Evolutionary conservation across 306 rosid genomes (phyloP).

Genomic region (Leucaena leucocephala): DNA sequence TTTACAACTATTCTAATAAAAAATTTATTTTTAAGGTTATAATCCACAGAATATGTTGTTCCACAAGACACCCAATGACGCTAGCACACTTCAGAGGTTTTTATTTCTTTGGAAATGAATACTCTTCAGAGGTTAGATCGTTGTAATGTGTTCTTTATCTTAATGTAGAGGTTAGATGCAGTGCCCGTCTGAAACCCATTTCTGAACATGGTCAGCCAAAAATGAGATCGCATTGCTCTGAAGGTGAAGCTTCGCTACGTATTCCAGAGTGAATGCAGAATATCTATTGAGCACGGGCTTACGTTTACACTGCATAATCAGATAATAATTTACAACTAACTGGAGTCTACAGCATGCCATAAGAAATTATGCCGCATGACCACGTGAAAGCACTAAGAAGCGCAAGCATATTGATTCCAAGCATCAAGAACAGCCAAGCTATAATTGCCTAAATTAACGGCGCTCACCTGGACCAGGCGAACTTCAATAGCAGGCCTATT

Average conservation of each 20-base stretch:
- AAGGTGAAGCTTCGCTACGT: background rate
- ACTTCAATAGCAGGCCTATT: too few relatives aligned
- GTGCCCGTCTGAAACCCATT: slow-evolving; percentile 22
- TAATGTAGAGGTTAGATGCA: background rate
- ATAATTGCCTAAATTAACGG: background rate
- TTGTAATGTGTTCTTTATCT: background rate
- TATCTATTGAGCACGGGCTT: background rate
- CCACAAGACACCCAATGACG: slow-evolving; percentile 8
- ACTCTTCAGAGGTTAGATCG: background rate
- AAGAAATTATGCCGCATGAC: slow-evolving; percentile 17
- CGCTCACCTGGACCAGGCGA: too few relatives aligned
- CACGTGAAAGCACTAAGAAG: slow-evolving; percentile 14
- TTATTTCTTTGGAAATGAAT: too few relatives aligned
- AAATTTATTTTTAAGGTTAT: background rate
- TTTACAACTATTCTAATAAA: background rate
- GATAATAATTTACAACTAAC: background rate
- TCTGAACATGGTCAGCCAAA: slow-evolving; percentile 4
- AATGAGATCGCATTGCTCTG: slow-evolving; percentile 13
- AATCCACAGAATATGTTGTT: slow-evolving; percentile 4
- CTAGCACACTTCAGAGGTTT: background rate
- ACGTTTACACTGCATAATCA: background rate
- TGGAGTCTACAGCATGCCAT: background rate
- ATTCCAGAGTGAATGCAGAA: slow-evolving; percentile 10
- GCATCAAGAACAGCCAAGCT: slow-evolving; percentile 20
- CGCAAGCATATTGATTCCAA: slow-evolving; percentile 3